Evolutionary conservation across 371 early-diverging fungal genomes (phyloP), one percentile per base, ranked within the genome.

Genomic region (Blyttiomyces sp.): DNA sequence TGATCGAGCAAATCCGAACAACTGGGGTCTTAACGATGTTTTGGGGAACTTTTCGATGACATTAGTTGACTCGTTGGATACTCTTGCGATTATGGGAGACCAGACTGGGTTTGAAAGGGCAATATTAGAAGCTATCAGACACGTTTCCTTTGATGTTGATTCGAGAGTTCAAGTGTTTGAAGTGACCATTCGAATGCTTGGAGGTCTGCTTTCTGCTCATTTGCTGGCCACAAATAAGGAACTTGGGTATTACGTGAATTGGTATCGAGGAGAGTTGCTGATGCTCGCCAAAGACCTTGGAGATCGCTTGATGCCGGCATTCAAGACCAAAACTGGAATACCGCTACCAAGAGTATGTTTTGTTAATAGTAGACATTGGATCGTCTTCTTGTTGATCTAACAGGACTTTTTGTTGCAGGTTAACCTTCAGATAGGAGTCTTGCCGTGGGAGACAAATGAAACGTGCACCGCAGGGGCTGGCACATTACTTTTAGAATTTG

Each of bases 391-490:
- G 4, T 11, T 2, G 2, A 33, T 26, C 16, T n/a, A 3, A 13
- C 6, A 16, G n/a, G 24, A n/a, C 5, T 16, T 3, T 48, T 35
- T 54, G 35, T 6, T 39, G 7, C 19, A 83, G 82, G 82, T 92
- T 21, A 93, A 96, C 70, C 69, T 96, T 32, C 79, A 77, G 44
- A 65, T 73, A 30, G 95, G 96, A 0, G 88, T 91, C 1, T 72
- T 83, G 0, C 61, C 64, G 5, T 70, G 74, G 3, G 94, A 93
- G 57, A 85, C 88, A 0, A 65, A 80, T 1, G 87, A 87, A 49
- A 94, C 95, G 6, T 95, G 95, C 68, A 83, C 91, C 0, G 98
- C 98, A 3, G 95, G 94, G 16, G 93, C 90, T 4, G 95, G 95
- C 2, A 91, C 93, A 26, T 74, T 97, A 43, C 43, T 95, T n/a